Percentiles rank a stretch among this genome's conserved stretches.
These are phyloP conservation scores for Przewalskia tangutica DNA, from an alignment of 257 asterid genomes.

Conservation along the genomic window DNA sequence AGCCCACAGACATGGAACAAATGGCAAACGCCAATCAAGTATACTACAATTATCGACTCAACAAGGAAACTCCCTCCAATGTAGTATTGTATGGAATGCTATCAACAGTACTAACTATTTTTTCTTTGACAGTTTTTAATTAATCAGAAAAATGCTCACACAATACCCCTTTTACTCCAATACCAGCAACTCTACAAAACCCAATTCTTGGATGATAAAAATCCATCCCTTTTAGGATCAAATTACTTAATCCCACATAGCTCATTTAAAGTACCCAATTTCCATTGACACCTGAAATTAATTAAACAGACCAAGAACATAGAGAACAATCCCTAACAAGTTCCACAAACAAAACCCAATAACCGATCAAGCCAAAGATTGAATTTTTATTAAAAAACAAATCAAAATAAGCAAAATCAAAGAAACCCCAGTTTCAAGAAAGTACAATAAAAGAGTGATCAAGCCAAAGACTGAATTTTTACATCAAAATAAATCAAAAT, in stretches of 20 bases:
- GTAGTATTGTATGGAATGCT: not conserved
- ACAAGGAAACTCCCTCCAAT: no score
- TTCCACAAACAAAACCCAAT: not conserved
- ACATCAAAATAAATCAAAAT: not conserved
- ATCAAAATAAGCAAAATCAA: not conserved
- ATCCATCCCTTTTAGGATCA: not conserved
- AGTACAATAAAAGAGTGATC: not conserved
- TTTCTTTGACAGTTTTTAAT: not conserved
- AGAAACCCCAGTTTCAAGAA: not conserved
- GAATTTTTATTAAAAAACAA: not conserved
- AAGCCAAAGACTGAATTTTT: not conserved
- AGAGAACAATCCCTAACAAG: not conserved
- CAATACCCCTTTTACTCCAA: not conserved
- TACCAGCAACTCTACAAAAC: no score
- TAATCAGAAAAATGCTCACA: not conserved
- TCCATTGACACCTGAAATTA: not conserved
- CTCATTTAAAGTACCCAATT: not conserved
- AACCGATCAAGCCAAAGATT: not conserved
- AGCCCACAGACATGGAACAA: not conserved
- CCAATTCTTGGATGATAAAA: not conserved
- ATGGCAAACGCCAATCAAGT: not conserved
- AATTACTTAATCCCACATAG: not conserved
- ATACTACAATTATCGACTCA: not conserved
- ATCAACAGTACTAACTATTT: not conserved
- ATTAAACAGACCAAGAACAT: not conserved